Percentiles rank a stretch among this genome's conserved stretches.
Evolutionary conservation across 768 basidiomycete genomes (phyloP).

Genomic region (Trametes cingulata): DNA sequence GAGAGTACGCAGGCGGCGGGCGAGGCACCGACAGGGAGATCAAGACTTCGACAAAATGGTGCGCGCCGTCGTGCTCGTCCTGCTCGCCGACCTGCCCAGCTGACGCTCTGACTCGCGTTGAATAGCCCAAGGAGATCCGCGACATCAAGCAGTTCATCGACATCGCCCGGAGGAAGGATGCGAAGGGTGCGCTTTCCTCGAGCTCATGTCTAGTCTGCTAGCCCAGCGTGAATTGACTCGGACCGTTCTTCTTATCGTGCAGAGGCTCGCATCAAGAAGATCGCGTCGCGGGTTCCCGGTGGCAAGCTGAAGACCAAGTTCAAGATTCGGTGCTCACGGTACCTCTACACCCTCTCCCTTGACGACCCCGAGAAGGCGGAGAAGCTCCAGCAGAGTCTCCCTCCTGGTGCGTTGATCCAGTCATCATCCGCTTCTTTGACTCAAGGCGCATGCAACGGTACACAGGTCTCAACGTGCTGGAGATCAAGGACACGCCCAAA

Average conservation of each 20-base stretch:
- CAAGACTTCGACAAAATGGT: conserved; percentile 21
- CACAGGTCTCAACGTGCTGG: conserved; percentile 71
- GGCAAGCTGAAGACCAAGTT: conserved; percentile 92
- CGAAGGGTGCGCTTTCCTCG: conserved; percentile 68
- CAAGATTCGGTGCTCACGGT: conserved; percentile 96
- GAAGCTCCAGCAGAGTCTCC: conserved; percentile 92
- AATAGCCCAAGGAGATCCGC: conserved; percentile 92
- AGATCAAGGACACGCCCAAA: conserved; percentile 68
- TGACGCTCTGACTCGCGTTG: neutral
- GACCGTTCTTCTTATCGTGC: conserved; percentile 6
- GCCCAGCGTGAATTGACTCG: neutral
- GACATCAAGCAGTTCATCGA: conserved; percentile 99
- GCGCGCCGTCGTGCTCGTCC: neutral
- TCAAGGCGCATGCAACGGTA: neutral
- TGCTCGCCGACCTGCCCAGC: neutral
- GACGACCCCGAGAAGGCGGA: conserved; percentile 98
- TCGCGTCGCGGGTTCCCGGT: conserved; percentile 60
- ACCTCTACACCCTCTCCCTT: conserved; percentile 95
- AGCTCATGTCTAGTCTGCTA: neutral
- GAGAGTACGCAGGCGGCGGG: neutral
- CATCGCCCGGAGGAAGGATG: conserved; percentile 97
- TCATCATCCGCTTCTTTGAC: neutral
- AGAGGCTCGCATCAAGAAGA: conserved; percentile 99
- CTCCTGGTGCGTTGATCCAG: conserved; percentile 72
- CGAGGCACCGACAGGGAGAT: conserved; percentile 14